phyloP scores from a whole-genome alignment of 495 filamentous ascomycete genomes.

The Penicillium salamii region DNA sequence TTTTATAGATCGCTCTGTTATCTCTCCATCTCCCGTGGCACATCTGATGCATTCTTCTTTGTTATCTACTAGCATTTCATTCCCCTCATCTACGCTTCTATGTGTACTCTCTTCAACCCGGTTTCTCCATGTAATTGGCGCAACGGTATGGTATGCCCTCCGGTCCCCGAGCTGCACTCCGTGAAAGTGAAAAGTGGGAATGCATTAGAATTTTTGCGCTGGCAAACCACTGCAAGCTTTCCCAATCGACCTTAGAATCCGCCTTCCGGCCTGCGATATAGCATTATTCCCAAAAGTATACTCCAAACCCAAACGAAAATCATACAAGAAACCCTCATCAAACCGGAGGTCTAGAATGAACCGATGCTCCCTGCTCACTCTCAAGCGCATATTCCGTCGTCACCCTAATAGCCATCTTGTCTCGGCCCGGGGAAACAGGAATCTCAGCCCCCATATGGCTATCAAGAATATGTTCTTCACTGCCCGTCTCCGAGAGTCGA shows the following conservation, averaged over 20 bases:
- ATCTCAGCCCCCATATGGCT: not conserved
- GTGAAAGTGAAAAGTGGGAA: slow-evolving; percentile 12
- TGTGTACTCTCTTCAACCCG: slow-evolving; percentile 12
- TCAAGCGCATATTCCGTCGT: slow-evolving; percentile 14
- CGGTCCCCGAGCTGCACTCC: slow-evolving; percentile 4
- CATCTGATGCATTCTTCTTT: slow-evolving; percentile 16
- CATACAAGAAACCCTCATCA: no score
- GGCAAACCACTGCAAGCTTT: no score
- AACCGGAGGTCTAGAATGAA: not conserved
- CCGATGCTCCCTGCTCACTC: not conserved
- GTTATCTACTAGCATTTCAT: slow-evolving; percentile 28
- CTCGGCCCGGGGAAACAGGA: not conserved
- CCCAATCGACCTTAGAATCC: no score
- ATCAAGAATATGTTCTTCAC: slow-evolving; percentile 9
- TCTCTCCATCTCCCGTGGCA: slow-evolving; percentile 18
- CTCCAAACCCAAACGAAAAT: no score
- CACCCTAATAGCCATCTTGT: slow-evolving; percentile 13
- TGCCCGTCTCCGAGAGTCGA: not conserved
- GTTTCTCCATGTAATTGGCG: slow-evolving; percentile 27
- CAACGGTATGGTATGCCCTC: slow-evolving; percentile 28
- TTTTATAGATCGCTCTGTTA: slow-evolving; percentile 23
- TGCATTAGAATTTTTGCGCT: slow-evolving; percentile 31
- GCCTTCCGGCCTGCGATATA: no score
- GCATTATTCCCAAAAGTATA: no score
- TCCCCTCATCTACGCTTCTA: slow-evolving; percentile 26